These are phyloP conservation scores for Acarospora socialis DNA, from an alignment of 2,329 filamentous ascomycete species.

Conservation along the genomic window DNA sequence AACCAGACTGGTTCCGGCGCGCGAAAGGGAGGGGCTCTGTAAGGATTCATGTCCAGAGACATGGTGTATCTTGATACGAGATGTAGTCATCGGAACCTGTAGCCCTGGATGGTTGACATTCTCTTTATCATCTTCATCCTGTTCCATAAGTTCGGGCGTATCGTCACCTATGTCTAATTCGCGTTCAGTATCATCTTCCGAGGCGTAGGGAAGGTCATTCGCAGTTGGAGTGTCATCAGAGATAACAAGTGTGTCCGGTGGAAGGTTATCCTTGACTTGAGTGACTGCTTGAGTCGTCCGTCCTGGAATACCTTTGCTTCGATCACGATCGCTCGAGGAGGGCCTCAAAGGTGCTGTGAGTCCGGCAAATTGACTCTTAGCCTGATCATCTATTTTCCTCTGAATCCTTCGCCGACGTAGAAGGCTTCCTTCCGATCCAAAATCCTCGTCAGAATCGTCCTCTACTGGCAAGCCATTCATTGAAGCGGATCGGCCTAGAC, in stretches of 20 bases:
- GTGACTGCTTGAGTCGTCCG: conserved; percentile 1
- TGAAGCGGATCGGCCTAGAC: conserved; percentile 21
- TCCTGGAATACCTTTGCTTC: neutral
- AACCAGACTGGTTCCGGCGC: too few relatives aligned
- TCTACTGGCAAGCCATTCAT: conserved; percentile 15
- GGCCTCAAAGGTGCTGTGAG: conserved; percentile 22
- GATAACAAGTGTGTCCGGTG: conserved; percentile 7
- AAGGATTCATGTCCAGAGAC: too few relatives aligned
- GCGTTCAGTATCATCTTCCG: conserved; percentile 33
- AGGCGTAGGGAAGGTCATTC: conserved; percentile 13
- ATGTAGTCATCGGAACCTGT: conserved; percentile 19
- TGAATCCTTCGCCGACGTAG: conserved; percentile 10
- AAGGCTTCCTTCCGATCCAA: conserved; percentile 9
- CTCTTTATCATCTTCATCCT: conserved; percentile 33
- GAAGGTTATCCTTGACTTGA: conserved; percentile 3
- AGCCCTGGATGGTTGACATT: conserved; percentile 23
- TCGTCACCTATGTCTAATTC: conserved; percentile 26
- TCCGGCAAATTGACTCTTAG: conserved; percentile 22
- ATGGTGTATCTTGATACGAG: too few relatives aligned
- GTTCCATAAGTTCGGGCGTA: conserved; percentile 19
- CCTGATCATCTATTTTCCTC: conserved; percentile 22
- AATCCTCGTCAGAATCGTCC: conserved; percentile 14
- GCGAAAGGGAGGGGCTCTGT: too few relatives aligned
- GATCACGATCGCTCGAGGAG: conserved; percentile 7
- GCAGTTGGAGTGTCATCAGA: conserved; percentile 14